Evolutionary conservation across 805 yeast genomes (phyloP).

Genomic region (Saturnispora saitoi): DNA sequence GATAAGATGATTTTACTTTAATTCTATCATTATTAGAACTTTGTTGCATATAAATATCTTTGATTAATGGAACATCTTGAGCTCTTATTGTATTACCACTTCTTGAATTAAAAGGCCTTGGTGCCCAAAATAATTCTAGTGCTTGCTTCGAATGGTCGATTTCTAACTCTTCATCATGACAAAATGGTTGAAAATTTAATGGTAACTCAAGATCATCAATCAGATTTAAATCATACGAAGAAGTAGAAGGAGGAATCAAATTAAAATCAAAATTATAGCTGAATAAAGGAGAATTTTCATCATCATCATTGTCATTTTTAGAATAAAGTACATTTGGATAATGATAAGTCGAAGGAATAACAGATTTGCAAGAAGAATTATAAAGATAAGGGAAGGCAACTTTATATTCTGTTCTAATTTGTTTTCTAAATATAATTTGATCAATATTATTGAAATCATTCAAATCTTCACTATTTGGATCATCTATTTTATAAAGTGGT

Average conservation of each 20-base stretch:
- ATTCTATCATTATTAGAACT: constrained; percentile 49
- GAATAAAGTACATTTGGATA: constrained; percentile 49
- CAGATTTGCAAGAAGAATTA: constrained; percentile 66
- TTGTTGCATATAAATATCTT: constrained; percentile 73
- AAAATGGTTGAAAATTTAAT: constrained; percentile 39
- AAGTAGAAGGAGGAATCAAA: constrained; percentile 36
- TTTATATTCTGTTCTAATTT: constrained; percentile 71
- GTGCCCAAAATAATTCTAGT: constrained; percentile 66
- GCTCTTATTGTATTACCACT: constrained; percentile 71
- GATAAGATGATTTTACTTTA: constrained; percentile 82
- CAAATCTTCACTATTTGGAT: constrained; percentile 62
- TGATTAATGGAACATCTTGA: constrained; percentile 80
- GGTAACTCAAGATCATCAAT: constrained; percentile 31
- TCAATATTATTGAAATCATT: constrained; percentile 89
- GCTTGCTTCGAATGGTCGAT: constrained; percentile 48
- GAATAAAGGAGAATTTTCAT: constrained; percentile 48
- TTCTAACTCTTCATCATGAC: constrained; percentile 37
- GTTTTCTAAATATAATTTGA: constrained; percentile 70
- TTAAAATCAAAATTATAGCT: constrained; percentile 44
- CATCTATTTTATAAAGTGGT: constrained; percentile 62
- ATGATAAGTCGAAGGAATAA: constrained; percentile 53
- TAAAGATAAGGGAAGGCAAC: constrained; percentile 83
- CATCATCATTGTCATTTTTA: constrained; percentile 39
- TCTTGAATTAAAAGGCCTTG: constrained; percentile 74
- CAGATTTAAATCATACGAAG: constrained; percentile 20